A percentile compares a stretch with the other conserved stretches of the same genome.
Conservation (phyloP, 2,329 filamentous ascomycete genomes). For the Chaetomium olivaceum region DNA sequence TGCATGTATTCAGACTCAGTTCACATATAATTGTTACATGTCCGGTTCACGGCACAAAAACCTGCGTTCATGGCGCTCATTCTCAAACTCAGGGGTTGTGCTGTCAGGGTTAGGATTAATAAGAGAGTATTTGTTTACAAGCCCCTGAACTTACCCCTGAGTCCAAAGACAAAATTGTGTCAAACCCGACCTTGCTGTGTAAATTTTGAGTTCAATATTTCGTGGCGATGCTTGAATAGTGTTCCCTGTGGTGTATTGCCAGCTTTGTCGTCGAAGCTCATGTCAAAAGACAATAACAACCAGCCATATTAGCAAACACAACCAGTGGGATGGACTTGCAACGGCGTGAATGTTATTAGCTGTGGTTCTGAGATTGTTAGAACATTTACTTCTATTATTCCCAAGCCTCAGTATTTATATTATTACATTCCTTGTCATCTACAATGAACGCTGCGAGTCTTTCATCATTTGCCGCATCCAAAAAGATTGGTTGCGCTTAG, state of each 20-base stretch:
- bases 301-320: too few relatives aligned
- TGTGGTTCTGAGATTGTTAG: too few relatives aligned
- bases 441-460: background rate
- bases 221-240: too few relatives aligned
- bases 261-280: too few relatives aligned
- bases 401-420: background rate
- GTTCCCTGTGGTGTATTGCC: too few relatives aligned
- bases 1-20: background rate
- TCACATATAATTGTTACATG: background rate
- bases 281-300: too few relatives aligned
- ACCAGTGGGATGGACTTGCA: too few relatives aligned
- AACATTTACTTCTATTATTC: background rate
- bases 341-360: too few relatives aligned
- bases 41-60: background rate
- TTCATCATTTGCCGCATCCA: background rate
- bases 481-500: background rate
- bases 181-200: background rate
- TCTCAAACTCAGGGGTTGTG: background rate
- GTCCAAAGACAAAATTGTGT: background rate
- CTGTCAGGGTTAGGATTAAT: background rate
- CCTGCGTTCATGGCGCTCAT: background rate
- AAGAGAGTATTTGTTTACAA: background rate
- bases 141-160: slow-evolving; percentile 3
- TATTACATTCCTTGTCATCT: background rate
- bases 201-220: too few relatives aligned